Evolutionary conservation across 352 stramenopile genomes (phyloP), one percentile per base, ranked within the genome.

Genomic region (Phytophthora foliorum): DNA sequence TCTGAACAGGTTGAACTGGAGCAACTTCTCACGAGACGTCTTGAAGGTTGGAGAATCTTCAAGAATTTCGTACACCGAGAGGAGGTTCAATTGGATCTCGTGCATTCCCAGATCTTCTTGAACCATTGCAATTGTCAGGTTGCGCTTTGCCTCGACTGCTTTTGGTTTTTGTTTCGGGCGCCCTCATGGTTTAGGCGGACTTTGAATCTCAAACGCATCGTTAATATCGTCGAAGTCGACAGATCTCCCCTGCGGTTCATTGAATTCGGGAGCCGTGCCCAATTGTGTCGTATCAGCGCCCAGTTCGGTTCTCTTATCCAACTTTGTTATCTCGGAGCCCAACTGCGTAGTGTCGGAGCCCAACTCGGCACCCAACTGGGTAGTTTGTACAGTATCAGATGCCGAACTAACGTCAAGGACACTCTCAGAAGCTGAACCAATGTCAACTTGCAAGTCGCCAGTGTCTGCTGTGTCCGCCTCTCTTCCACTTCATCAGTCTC

Each of bases 111-210:
- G 34, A n/a, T 59, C 55, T 7, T 69, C 38, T 21, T 57, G 27
- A 9, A 57, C 42, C 55, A 66, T 46, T 3, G 16, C 11, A 8
- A 61, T 46, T 16, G 17, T 11, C 11, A 34, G 25, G 4, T 60
- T 71, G 16, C 54, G 38, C 31, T 52, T 71, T 31, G 63, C 31
- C 44, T 61, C 66, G 17, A 56, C 48, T 17, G 39, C 44, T 45
- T 34, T 14, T 2, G 49, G 24, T 13, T 71, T 44, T n/a, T n/a
- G n/a, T n/a, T n/a, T n/a, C n/a, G 48, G 10, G 13, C 49, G 48
- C 21, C 49, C 55, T 39, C 22, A 42, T 0, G 48, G 1, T 34
- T 57, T 55, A 0, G 50, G 36, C 13, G 60, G 60, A 21, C 21
- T 60, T 22, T 42, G 6, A 29, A 68, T 29, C 3, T 57, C 34